Percentiles rank a stretch among this genome's conserved stretches.
Conservation (phyloP, 441 rosid genomes). For the Jatropha podagrica region DNA sequence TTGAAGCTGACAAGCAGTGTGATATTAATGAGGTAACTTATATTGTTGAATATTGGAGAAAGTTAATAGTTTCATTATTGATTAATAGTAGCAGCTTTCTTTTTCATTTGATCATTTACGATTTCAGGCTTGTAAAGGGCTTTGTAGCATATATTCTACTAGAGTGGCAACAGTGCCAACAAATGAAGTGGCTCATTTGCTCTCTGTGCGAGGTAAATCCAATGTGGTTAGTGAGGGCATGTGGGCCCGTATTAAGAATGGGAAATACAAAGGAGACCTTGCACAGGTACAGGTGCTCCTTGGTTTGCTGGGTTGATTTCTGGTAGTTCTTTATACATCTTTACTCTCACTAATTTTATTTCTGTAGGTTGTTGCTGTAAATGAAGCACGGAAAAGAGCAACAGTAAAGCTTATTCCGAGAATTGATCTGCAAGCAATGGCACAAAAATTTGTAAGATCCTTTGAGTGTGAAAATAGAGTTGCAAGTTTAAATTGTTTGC, state of each 20-base stretch:
- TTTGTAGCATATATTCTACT: slow-evolving; percentile 60
- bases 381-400: slow-evolving; percentile 56
- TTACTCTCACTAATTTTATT: slow-evolving; percentile 18
- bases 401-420: slow-evolving; percentile 90
- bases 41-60: slow-evolving; percentile 1
- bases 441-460: slow-evolving; percentile 71
- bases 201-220: slow-evolving; percentile 49
- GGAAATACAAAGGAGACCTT: slow-evolving; percentile 93
- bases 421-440: slow-evolving; percentile 74
- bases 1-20: slow-evolving; percentile 74
- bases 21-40: slow-evolving; percentile 68
- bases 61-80: background rate
- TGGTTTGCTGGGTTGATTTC: slow-evolving; percentile 13
- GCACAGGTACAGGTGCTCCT: slow-evolving; percentile 52
- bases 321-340: slow-evolving; percentile 13
- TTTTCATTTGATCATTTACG: slow-evolving; percentile 10
- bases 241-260: slow-evolving; percentile 91
- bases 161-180: slow-evolving; percentile 58
- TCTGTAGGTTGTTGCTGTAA: slow-evolving; percentile 80
- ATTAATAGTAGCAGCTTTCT: background rate
- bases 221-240: slow-evolving; percentile 57
- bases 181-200: slow-evolving; percentile 63
- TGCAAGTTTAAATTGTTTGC: background rate
- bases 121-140: slow-evolving; percentile 72
- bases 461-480: background rate